These are phyloP conservation scores for Boletus pseudopeckii DNA, from an alignment of 768 basidiomycete species.

Conservation along the genomic window DNA sequence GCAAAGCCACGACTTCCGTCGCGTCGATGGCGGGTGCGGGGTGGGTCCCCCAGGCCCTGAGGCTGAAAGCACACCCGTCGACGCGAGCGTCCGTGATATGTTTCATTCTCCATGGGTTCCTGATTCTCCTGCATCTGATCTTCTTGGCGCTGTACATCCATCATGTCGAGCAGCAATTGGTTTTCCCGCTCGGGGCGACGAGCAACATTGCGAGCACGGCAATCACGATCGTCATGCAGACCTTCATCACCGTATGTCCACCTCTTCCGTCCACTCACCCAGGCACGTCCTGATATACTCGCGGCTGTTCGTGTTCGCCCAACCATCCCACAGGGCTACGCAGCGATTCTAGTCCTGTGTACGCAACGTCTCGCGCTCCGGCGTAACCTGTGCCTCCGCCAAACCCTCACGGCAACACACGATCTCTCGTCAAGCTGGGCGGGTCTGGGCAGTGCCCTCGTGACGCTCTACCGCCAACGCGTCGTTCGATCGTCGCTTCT, in stretches of 20 bases:
- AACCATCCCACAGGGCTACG: background rate
- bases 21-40: background rate
- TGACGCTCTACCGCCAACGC: background rate
- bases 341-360: background rate
- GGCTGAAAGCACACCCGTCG: background rate
- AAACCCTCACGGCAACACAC: background rate
- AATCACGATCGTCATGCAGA: background rate
- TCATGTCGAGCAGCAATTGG: no score
- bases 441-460: background rate
- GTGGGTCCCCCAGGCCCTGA: background rate
- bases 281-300: background rate
- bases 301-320: background rate
- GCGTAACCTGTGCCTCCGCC: background rate
- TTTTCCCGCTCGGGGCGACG: background rate
- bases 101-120: background rate
- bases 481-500: no score
- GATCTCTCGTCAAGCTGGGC: background rate
- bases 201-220: background rate
- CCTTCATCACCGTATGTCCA: background rate
- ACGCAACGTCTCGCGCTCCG: background rate
- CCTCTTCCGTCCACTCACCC: background rate
- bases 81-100: background rate
- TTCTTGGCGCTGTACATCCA: background rate
- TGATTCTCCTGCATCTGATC: background rate
- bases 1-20: background rate